phyloP scores from a whole-genome alignment of 805 yeast genomes.

The Nakazawaea siamensis region DNA sequence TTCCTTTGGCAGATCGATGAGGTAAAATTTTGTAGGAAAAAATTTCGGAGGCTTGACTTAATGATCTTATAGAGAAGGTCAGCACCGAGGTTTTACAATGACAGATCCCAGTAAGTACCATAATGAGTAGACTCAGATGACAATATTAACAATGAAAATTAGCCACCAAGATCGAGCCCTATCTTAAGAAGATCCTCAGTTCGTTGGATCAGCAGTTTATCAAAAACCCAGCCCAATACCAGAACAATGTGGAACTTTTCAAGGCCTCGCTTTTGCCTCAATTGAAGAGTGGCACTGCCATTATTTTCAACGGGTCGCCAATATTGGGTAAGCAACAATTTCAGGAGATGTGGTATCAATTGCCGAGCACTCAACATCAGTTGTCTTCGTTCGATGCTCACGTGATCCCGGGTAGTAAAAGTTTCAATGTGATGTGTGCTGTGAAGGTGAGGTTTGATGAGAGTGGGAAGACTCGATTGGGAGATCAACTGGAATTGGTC shows the following conservation, averaged over 20 bases:
- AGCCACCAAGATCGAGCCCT: constrained; percentile 16
- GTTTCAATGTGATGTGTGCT: constrained; percentile 37
- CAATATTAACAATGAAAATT: background rate
- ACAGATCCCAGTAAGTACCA: constrained; percentile 11
- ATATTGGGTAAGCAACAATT: constrained; percentile 41
- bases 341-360: constrained; percentile 48
- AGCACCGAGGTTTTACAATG: background rate
- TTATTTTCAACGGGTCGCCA: constrained; percentile 53
- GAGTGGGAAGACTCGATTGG: constrained; percentile 57
- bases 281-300: constrained; percentile 41
- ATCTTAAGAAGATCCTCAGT: constrained; percentile 17
- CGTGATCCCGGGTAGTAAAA: constrained; percentile 56
- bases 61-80: background rate
- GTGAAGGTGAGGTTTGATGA: constrained; percentile 71
- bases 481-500: constrained; percentile 52
- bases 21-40: background rate
- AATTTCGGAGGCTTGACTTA: background rate
- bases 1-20: background rate
- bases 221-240: constrained; percentile 7
- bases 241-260: constrained; percentile 14
- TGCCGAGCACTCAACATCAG: constrained; percentile 54
- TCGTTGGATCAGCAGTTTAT: constrained; percentile 17
- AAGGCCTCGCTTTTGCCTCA: constrained; percentile 30
- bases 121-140: too few species aligned
- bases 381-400: constrained; percentile 61